A percentile compares a stretch with the other conserved stretches of the same genome.
These are phyloP conservation scores for Crataegus laevigata DNA, from an alignment of 306 rosid species.

Conservation along the genomic window DNA sequence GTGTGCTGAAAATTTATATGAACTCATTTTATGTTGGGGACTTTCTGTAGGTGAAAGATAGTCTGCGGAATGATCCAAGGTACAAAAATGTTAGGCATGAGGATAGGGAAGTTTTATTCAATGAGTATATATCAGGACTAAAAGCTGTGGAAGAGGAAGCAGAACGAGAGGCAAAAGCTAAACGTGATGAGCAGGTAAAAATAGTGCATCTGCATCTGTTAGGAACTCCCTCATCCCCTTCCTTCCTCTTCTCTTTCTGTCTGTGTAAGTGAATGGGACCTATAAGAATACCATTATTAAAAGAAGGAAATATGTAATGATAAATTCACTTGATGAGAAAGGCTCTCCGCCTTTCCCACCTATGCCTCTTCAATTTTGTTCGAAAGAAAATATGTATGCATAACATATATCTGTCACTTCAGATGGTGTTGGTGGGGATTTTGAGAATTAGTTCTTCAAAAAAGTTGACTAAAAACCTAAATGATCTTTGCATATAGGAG, in stretches of 20 bases:
- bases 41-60: constrained; percentile 68
- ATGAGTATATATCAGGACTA: constrained; percentile 68
- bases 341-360: neutral
- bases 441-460: neutral
- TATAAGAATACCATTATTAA: neutral
- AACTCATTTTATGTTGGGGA: constrained; percentile 22
- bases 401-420: neutral
- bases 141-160: constrained; percentile 70
- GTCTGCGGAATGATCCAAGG: constrained; percentile 72
- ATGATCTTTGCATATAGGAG: neutral
- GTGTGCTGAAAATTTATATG: neutral
- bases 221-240: neutral
- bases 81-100: constrained; percentile 80
- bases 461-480: neutral
- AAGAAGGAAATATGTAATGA: neutral
- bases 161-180: constrained; percentile 70
- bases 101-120: constrained; percentile 73
- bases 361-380: neutral
- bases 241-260: neutral
- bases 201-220: neutral
- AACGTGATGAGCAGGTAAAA: constrained; percentile 83
- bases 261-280: neutral
- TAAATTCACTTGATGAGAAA: neutral
- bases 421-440: neutral
- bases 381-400: neutral